These are phyloP conservation scores for Solanum neorickii DNA, from an alignment of 257 asterid genomes.

Conservation along the genomic window DNA sequence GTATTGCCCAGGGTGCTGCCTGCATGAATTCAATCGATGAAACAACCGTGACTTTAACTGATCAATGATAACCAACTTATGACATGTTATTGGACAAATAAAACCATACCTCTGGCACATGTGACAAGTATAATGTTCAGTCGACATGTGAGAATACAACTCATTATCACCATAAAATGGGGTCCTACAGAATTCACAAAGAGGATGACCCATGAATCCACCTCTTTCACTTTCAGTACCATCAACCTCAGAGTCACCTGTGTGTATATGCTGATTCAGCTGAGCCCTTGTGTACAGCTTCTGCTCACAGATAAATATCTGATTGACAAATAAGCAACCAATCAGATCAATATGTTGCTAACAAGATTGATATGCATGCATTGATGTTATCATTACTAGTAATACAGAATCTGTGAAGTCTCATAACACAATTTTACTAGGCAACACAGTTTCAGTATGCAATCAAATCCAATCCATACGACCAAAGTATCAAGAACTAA, in stretches of 20 bases:
- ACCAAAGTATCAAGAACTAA: not conserved
- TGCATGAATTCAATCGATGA: conserved; percentile 18
- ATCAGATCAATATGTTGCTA: conserved; percentile 5
- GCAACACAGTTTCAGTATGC: not conserved
- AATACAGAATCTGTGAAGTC: not conserved
- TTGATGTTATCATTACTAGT: not conserved
- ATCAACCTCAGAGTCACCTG: conserved; percentile 96
- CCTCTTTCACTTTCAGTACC: conserved; percentile 98
- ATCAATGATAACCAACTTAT: not conserved
- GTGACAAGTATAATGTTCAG: conserved; percentile 93
- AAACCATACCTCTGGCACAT: conserved; percentile 74
- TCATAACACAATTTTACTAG: not conserved
- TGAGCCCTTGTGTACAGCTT: conserved; percentile 79
- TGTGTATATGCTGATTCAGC: conserved; percentile 61
- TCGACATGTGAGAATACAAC: conserved; percentile 81
- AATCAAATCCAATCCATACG: not conserved
- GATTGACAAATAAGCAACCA: conserved; percentile 5
- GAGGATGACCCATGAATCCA: conserved; percentile 92
- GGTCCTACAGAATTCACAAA: conserved; percentile 74
- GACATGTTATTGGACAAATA: not conserved
- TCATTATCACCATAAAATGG: conserved; percentile 96
- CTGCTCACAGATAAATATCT: conserved; percentile 96
- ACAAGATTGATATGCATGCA: not conserved
- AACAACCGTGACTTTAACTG: not conserved
- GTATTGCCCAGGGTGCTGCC: conserved; percentile 93